Evolutionary conservation across 2,329 filamentous ascomycete species (phyloP).

Genomic region (Cryphonectria radicalis): DNA sequence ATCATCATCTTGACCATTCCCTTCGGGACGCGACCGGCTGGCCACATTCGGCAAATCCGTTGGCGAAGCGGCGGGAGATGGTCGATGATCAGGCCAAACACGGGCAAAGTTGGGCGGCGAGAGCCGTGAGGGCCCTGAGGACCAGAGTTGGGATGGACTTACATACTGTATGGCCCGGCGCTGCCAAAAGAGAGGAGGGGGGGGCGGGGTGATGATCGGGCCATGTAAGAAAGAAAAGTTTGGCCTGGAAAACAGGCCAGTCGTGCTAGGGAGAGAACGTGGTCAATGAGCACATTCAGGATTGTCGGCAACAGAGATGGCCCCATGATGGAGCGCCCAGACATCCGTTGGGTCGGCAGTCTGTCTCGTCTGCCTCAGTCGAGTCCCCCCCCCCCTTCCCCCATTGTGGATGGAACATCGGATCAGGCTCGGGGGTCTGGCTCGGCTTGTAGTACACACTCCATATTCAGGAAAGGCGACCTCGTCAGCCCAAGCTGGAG

Average conservation of each 20-base stretch:
- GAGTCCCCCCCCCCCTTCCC: no score
- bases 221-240: background rate
- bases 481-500: background rate
- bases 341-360: background rate
- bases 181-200: no score
- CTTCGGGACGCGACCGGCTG: background rate
- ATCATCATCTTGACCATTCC: background rate
- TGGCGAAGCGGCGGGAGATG: background rate
- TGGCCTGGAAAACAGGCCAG: background rate
- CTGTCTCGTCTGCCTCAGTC: no score
- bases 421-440: no score
- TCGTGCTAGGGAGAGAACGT: background rate
- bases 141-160: background rate
- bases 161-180: background rate
- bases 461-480: background rate
- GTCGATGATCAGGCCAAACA: conserved; percentile 6
- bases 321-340: background rate
- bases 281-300: no score
- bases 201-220: background rate
- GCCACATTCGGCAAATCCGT: background rate
- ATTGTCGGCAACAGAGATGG: background rate
- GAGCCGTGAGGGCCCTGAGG: background rate
- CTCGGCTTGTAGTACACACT: background rate
- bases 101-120: background rate
- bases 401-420: no score